Percentiles rank a stretch among this genome's conserved stretches.
Conservation (phyloP, 768 basidiomycete genomes). For the Auricularia sp. region DNA sequence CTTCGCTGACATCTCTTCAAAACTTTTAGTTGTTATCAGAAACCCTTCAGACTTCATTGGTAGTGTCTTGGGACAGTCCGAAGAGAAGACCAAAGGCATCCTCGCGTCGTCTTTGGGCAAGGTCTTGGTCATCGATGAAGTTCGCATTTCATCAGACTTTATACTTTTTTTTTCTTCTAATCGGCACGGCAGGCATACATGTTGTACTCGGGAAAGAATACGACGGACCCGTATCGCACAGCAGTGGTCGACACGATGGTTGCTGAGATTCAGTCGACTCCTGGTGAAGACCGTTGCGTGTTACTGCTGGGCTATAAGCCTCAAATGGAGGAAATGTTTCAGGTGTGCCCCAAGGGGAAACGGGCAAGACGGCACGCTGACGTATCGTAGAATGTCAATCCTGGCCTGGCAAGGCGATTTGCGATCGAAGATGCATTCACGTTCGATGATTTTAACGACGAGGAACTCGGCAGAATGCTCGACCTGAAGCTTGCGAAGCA, state of each 20-base stretch:
- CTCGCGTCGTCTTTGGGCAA: conserved; percentile 50
- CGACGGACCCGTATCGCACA: conserved; percentile 46
- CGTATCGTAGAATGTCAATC: conserved; percentile 52
- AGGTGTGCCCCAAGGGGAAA: conserved; percentile 28
- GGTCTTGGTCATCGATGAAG: conserved; percentile 65
- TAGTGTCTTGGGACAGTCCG: conserved; percentile 45
- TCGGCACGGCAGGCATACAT: conserved; percentile 50
- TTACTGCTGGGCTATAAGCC: conserved; percentile 55
- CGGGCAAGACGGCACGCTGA: not conserved
- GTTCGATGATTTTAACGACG: conserved; percentile 55
- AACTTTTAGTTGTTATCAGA: conserved; percentile 44
- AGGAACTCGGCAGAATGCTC: conserved; percentile 43
- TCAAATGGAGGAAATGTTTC: conserved; percentile 67
- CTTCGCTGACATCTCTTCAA: not conserved
- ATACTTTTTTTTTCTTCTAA: not conserved
- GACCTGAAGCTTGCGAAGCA: conserved; percentile 47
- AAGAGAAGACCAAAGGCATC: conserved; percentile 55
- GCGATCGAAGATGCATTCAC: conserved; percentile 57
- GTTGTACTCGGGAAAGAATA: conserved; percentile 35
- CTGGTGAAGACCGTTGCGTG: conserved; percentile 63
- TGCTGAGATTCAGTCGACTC: conserved; percentile 59
- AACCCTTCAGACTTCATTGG: conserved; percentile 67
- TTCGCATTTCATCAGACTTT: conserved; percentile 11
- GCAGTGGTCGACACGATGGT: conserved; percentile 68
- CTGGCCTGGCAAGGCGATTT: conserved; percentile 56